Conservation (phyloP, 257 asterid species). For the Knoxia roxburghii region DNA sequence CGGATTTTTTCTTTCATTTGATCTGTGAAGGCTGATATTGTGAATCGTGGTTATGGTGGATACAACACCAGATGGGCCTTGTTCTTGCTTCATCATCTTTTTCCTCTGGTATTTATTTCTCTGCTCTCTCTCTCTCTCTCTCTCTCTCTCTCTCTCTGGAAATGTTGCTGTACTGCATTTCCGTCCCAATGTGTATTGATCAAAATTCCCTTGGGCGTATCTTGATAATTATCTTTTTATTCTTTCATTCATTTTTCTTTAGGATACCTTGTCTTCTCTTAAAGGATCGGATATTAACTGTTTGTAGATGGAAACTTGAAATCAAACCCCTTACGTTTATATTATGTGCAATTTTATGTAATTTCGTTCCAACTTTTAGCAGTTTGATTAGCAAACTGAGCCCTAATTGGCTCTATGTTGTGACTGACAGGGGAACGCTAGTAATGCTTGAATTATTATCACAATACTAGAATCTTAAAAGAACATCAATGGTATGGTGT, state of each 20-base stretch:
- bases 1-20: neutral
- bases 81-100: constrained; percentile 77
- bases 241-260: neutral
- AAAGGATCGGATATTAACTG: too few relatives aligned
- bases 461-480: too few relatives aligned
- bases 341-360: neutral
- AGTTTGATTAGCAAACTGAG: neutral
- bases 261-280: too few relatives aligned
- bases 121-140: too few relatives aligned
- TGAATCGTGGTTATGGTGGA: constrained; percentile 91
- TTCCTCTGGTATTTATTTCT: constrained; percentile 52
- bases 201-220: too few relatives aligned
- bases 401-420: neutral
- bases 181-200: constrained; percentile 1
- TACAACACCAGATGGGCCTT: constrained; percentile 93
- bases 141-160: too few relatives aligned
- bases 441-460: too few relatives aligned
- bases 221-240: neutral
- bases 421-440: too few relatives aligned
- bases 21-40: constrained; percentile 59
- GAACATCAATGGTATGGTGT: too few relatives aligned
- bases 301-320: neutral
- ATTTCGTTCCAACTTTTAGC: neutral
- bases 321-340: neutral
- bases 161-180: neutral